Base-by-base conservation (phyloP, 1,284 basidiomycete genomes). In the Fistulina hepatica region DNA sequence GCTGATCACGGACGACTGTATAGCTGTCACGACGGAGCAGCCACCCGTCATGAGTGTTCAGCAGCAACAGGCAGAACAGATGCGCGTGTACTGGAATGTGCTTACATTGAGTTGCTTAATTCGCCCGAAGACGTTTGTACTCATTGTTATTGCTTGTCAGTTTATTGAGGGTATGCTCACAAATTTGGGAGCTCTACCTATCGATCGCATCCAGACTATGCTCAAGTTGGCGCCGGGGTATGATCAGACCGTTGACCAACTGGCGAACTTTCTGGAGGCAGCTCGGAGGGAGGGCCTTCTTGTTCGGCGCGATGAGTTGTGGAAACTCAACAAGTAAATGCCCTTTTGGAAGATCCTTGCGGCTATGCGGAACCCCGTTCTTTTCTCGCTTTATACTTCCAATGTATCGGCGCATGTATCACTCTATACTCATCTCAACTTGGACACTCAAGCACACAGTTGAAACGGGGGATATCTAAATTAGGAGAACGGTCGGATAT, bases 41-140 rank as follows among this genome's bases (percentile, higher is more conserved):
- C 63, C 71, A 2, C 58, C 76, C 0, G 59, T 76, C 3, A 55
- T 69, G 23, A 70, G 67, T 25, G 63, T 70, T n/a, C 77, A 83
- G 45, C 77, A 83, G 31, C 78, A 85, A 40, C 79, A 85, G 52
- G 77, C 79, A 0, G 85, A 84, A 48, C 79, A 88, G 57, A 86
- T 90, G 81, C 71, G 67, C 43, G 69, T 88, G 2, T 85, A 78
- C 53, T 92, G 86, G 85, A 85, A 81, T 70, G 88, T 83, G 41
- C 15, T 22, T 38, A 40, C 31, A 16, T 33, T 25, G 16, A n/a
- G 17, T 37, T 17, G 2, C 24, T 15, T 26, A 37, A 23, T 12
- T 8, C 32, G 26, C 22, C 15, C 30, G 17, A 40, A 12, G 40
- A 26, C 34, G 39, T 41, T 38, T 37, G 48, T 35, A 30, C 11